Percentiles rank a stretch among this genome's conserved stretches.
These are phyloP conservation scores for Aspergillus conjunctus DNA, from an alignment of 495 filamentous ascomycete species.

Conservation along the genomic window DNA sequence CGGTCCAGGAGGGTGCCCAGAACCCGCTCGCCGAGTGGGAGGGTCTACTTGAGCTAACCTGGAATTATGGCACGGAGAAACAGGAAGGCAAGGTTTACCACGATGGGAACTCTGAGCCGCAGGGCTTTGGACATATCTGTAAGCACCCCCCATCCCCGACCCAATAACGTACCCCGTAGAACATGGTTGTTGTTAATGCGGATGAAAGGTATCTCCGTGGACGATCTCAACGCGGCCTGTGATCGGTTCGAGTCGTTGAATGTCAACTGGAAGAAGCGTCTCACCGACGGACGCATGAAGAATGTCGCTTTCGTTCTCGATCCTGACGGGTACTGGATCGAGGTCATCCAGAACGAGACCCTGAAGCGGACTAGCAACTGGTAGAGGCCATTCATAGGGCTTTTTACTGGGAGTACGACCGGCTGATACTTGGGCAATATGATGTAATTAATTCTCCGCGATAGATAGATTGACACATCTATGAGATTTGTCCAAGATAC, in stretches of 20 bases:
- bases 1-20: conserved; percentile 51
- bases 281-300: conserved; percentile 91
- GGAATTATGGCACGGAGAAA: conserved; percentile 97
- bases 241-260: conserved; percentile 77
- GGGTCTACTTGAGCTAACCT: conserved; percentile 87
- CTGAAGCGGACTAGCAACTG: conserved; percentile 52
- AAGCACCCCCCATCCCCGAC: conserved; percentile 30
- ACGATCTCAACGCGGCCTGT: conserved; percentile 85
- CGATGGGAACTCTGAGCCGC: conserved; percentile 85
- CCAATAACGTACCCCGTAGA: neutral
- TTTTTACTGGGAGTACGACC: too few species aligned
- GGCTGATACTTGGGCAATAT: too few species aligned
- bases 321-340: conserved; percentile 91
- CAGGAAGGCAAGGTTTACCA: conserved; percentile 84
- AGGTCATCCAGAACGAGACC: conserved; percentile 75
- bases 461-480: too few species aligned
- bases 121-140: conserved; percentile 94
- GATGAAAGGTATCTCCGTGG: conserved; percentile 72
- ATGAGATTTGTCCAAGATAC: too few species aligned
- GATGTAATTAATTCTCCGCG: too few species aligned
- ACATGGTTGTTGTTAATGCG: neutral
- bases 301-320: conserved; percentile 93
- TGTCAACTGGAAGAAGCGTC: conserved; percentile 90
- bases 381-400: conserved; percentile 28
- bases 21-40: conserved; percentile 69